A percentile compares a stretch with the other conserved stretches of the same genome.
These are phyloP conservation scores for Byssochlamys sp. DNA, from an alignment of 2,329 filamentous ascomycete species.

Conservation along the genomic window DNA sequence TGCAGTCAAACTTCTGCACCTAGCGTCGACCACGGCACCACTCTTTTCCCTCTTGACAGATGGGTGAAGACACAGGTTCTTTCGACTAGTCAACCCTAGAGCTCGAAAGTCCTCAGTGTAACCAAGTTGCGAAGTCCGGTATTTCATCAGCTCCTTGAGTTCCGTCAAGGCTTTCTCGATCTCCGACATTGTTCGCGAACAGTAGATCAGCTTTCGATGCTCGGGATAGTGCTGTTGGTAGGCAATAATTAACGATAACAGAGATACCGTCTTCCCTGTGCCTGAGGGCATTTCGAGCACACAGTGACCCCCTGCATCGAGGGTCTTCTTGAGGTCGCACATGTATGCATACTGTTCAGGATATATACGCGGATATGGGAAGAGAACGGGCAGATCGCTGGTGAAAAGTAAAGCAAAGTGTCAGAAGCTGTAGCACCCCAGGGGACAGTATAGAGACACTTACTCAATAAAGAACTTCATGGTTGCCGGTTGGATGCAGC, in stretches of 20 bases:
- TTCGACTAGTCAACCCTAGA: constrained; percentile 84
- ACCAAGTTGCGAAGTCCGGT: constrained; percentile 79
- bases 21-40: constrained; percentile 84
- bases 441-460: constrained; percentile 11
- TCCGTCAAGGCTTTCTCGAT: constrained; percentile 96
- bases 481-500: constrained; percentile 22
- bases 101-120: constrained; percentile 86
- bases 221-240: constrained; percentile 92
- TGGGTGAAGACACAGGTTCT: constrained; percentile 92
- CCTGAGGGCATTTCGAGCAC: constrained; percentile 98
- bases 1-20: constrained; percentile 87
- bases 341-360: constrained; percentile 70
- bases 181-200: constrained; percentile 98
- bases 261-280: constrained; percentile 91
- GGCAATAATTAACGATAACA: constrained; percentile 88
- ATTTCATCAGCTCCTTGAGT: constrained; percentile 87
- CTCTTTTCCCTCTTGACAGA: constrained; percentile 95
- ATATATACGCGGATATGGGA: constrained; percentile 66
- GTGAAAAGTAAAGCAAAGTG: constrained; percentile 1
- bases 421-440: neutral
- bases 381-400: constrained; percentile 60
- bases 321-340: constrained; percentile 76
- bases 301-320: constrained; percentile 89
- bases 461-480: constrained; percentile 77
- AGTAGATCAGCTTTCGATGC: constrained; percentile 93